phyloP scores from a whole-genome alignment of 106 monocot species.

The Hemerocallis citrina region DNA sequence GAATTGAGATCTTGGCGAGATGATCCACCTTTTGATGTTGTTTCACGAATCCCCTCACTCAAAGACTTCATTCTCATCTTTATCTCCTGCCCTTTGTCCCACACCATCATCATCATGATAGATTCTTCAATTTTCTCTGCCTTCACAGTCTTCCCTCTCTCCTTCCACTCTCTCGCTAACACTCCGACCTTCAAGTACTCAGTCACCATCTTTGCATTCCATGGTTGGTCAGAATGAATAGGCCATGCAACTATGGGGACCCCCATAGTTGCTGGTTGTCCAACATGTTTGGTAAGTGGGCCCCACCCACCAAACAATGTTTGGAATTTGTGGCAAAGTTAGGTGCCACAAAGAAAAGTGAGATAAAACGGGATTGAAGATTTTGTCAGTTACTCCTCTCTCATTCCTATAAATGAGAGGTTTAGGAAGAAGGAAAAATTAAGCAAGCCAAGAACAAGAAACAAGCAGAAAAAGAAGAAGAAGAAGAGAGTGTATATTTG shows the following conservation, averaged over 20 bases:
- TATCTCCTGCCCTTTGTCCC: constrained; percentile 1
- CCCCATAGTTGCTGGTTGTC: too few species aligned
- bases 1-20: background rate
- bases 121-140: background rate
- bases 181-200: constrained; percentile 2
- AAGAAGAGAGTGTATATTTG: too few species aligned
- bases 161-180: background rate
- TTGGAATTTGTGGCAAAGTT: too few species aligned
- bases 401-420: too few species aligned
- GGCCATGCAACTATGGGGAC: constrained; percentile 21
- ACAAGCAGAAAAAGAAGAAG: too few species aligned
- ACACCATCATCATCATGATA: constrained; percentile 1
- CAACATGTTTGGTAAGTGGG: too few species aligned
- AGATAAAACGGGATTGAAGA: too few species aligned
- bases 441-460: too few species aligned
- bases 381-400: too few species aligned
- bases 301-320: too few species aligned
- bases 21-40: background rate
- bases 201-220: constrained; percentile 2
- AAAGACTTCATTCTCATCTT: constrained; percentile 3
- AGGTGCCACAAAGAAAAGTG: too few species aligned
- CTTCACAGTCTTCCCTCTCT: background rate
- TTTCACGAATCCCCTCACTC: background rate
- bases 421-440: too few species aligned
- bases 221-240: constrained; percentile 16